Base-by-base conservation (phyloP, 2,329 filamentous ascomycete species). In the Paradendryphiella salina region DNA sequence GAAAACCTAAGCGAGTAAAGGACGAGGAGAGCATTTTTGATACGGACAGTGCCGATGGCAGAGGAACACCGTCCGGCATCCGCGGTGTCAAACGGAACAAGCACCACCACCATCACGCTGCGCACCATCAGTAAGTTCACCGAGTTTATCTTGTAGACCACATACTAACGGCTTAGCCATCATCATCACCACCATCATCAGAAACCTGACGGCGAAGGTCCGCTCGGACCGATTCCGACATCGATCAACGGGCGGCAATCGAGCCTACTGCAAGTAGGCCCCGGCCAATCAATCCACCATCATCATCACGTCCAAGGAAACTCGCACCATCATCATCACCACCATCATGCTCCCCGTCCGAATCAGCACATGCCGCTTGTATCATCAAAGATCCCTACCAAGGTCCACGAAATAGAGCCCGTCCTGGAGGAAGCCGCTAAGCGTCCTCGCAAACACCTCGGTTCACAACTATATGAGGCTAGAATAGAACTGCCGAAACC, bases 391-490 rank as follows among this genome's bases (percentile, higher is more conserved):
- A 79, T 85, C 5, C 86, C 85, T 54, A 84, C 83, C 2, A 83
- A 81, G 13, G 80, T 96, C 18, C 82, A 82, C 8, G 65, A 73
- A 8, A 64, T 73, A 23, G 64, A 69, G 32, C 52, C 83, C 0
- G 83, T 96, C 0, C 72, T 96, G 10, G 85, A 90, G 1, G 85
- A 84, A 23, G 85, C 93, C 3, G 80, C 86, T 0, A 77, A 87
- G 50, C 80, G 84, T 14, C 88, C 89, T 7, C 86, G 91, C 8
- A 82, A 85, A 47, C 91, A 96, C 68, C 82, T 97, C 2, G 93
- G 93, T 28, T 89, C 90, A 50, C 87, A 89, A 3, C 79, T 96
- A 11, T 97, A 97, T 69, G 81, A 87, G 41, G 84, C 89, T 0
- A 81, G 78, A 5, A 77, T 96, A 4, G 75, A 77, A 2, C 64